Evolutionary conservation across 2,329 filamentous ascomycete genomes (phyloP).

Genomic region (Claviceps fusiformis): DNA sequence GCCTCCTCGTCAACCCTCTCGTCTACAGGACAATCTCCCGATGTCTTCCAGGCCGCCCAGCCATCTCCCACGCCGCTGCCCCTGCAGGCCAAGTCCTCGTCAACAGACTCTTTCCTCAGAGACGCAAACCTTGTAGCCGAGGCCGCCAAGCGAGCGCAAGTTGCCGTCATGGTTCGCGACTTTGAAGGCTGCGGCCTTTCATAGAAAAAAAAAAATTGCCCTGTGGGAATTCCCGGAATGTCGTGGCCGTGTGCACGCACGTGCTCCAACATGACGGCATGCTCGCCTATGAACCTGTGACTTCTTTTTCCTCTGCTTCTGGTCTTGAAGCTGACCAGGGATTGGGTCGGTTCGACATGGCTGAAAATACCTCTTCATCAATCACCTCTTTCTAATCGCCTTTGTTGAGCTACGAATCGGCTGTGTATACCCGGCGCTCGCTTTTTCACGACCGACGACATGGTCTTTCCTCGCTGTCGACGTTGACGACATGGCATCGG

Average conservation of each 20-base stretch:
- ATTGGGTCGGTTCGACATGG: not conserved
- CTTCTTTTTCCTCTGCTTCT: not conserved
- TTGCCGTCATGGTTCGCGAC: constrained; percentile 78
- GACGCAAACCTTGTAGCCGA: constrained; percentile 82
- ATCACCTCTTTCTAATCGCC: not conserved
- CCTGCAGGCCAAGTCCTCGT: constrained; percentile 21
- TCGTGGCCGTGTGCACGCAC: not conserved
- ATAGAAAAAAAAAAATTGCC: not conserved
- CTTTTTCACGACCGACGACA: not conserved
- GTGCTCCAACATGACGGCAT: not conserved
- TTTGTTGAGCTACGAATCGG: not conserved
- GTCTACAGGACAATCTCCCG: constrained; percentile 18
- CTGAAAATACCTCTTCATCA: not conserved
- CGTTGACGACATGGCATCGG: not conserved
- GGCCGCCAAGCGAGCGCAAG: constrained; percentile 83
- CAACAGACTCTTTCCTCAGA: constrained; percentile 51
- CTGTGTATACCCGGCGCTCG: not conserved
- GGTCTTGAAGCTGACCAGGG: not conserved
- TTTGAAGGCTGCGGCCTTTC: constrained; percentile 58
- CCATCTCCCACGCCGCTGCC: constrained; percentile 14
- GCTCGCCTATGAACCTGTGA: not conserved
- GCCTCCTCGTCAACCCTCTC: constrained; percentile 11
- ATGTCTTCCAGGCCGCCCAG: constrained; percentile 9
- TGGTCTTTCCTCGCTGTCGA: not conserved
- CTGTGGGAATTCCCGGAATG: not conserved